phyloP scores from a whole-genome alignment of 202 grass and related monocot species.

The Cymbopogon flexuosus region DNA sequence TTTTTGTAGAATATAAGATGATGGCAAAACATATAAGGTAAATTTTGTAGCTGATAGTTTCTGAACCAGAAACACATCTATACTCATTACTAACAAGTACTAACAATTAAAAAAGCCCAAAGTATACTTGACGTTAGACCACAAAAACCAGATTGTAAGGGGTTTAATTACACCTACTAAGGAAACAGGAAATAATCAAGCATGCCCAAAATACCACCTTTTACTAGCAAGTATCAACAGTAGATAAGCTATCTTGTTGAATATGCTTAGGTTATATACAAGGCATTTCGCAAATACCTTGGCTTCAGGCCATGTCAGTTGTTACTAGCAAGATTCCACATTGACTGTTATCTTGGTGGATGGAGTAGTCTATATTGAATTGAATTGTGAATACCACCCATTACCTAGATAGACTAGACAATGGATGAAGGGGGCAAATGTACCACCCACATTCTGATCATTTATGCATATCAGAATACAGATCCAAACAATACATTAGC shows the following conservation, averaged over 20 bases:
- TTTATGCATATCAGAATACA: not conserved
- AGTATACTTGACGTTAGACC: not conserved
- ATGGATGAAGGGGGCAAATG: not conserved
- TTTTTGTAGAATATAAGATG: not conserved
- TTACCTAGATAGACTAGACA: not conserved
- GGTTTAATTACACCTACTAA: not conserved
- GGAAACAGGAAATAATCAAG: not conserved
- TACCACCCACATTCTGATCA: conserved; percentile 12
- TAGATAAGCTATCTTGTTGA: not conserved
- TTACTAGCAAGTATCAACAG: not conserved
- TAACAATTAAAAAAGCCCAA: not conserved
- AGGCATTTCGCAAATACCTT: not conserved
- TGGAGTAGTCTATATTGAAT: not conserved
- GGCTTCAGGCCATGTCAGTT: too few species aligned
- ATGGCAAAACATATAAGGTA: not conserved
- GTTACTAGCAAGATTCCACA: not conserved
- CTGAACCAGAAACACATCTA: not conserved
- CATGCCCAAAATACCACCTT: not conserved
- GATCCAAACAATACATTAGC: not conserved
- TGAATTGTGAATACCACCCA: not conserved
- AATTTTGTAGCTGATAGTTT: not conserved
- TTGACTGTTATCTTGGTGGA: not conserved
- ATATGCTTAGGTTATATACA: not conserved
- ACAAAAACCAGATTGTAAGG: not conserved
- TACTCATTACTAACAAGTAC: too few species aligned